These are phyloP conservation scores for Fusarium camptoceras DNA, from an alignment of 2,329 filamentous ascomycete genomes.

Conservation along the genomic window DNA sequence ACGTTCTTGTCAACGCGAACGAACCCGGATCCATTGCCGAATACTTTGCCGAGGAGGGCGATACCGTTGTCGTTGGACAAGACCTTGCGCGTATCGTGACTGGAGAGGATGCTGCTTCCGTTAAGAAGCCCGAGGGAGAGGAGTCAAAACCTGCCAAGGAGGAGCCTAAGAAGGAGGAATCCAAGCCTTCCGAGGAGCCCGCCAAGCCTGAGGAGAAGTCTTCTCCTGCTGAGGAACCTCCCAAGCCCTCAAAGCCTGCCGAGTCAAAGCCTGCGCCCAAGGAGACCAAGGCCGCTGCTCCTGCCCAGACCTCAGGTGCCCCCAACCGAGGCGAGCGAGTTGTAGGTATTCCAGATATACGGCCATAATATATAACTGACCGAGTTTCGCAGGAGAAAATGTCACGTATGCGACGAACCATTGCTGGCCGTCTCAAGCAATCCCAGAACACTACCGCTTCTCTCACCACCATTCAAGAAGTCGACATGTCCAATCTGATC, in stretches of 20 bases:
- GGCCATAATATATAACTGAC: background rate
- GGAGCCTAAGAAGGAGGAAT: constrained; percentile 38
- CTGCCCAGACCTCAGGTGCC: constrained; percentile 16
- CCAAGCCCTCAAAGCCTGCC: constrained; percentile 32
- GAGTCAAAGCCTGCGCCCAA: constrained; percentile 37
- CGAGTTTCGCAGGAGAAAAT: constrained; percentile 51
- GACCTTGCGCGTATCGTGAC: constrained; percentile 48
- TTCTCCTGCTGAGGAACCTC: constrained; percentile 21
- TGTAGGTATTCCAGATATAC: constrained; percentile 10
- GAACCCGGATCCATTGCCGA: constrained; percentile 46
- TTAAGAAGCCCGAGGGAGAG: constrained; percentile 37
- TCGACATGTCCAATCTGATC: constrained; percentile 73
- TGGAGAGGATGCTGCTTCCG: constrained; percentile 36
- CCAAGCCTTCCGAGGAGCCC: constrained; percentile 27
- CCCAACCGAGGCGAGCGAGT: constrained; percentile 36
- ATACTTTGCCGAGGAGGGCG: constrained; percentile 49
- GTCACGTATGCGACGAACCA: constrained; percentile 79
- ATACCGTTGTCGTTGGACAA: constrained; percentile 50
- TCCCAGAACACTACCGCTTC: constrained; percentile 77
- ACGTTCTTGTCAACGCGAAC: constrained; percentile 47
- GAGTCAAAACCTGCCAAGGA: constrained; percentile 31
- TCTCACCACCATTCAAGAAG: constrained; percentile 67
- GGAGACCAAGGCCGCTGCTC: constrained; percentile 23
- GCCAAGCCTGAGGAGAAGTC: constrained; percentile 34
- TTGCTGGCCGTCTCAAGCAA: constrained; percentile 74